These are phyloP conservation scores for Scytalidium lignicola DNA, from an alignment of 2,329 filamentous ascomycete species.

Conservation along the genomic window DNA sequence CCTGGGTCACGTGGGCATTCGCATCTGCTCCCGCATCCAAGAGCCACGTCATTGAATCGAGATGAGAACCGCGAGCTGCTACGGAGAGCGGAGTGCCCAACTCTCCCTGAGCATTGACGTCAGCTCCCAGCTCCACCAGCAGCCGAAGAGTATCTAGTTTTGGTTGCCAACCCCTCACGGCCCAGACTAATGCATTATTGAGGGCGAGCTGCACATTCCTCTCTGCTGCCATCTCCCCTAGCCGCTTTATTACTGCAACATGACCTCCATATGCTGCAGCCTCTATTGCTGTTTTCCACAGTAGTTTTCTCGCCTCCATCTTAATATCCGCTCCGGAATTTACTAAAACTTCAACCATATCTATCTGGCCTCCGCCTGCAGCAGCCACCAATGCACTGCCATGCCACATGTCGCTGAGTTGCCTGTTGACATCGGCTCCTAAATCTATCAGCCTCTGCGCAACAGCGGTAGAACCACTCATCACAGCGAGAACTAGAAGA, in stretches of 20 bases:
- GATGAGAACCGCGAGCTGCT: no score
- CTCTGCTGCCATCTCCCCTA: background rate
- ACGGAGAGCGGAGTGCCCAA: background rate
- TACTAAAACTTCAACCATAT: constrained; percentile 8
- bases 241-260: background rate
- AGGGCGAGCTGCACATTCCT: background rate
- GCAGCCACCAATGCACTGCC: constrained; percentile 4
- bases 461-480: background rate
- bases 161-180: background rate
- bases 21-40: constrained; percentile 9
- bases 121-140: constrained; percentile 8
- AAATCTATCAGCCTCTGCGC: constrained; percentile 7
- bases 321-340: background rate
- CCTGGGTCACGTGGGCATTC: constrained; percentile 2
- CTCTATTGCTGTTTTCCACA: background rate
- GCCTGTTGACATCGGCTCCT: constrained; percentile 6
- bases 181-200: background rate
- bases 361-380: constrained; percentile 1
- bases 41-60: no score
- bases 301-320: background rate
- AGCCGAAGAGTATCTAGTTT: background rate
- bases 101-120: constrained; percentile 3
- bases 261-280: constrained; percentile 1
- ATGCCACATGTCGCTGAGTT: background rate
- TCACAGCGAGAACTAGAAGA: background rate